These are phyloP conservation scores for Panellus pusillus DNA, from an alignment of 768 basidiomycete genomes.

Conservation along the genomic window DNA sequence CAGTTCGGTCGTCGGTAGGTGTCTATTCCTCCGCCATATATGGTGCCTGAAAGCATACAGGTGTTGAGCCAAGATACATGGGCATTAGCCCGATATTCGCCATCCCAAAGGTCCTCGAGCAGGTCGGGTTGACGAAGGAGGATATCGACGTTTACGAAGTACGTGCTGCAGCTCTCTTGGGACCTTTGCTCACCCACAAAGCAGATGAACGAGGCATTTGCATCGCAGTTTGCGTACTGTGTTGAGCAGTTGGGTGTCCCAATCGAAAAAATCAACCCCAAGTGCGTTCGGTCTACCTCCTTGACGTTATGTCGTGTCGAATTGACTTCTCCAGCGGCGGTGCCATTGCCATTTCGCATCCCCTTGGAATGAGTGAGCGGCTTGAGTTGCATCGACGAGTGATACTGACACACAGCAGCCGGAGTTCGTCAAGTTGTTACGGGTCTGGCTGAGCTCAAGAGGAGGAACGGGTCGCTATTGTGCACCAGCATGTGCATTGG, in stretches of 20 bases:
- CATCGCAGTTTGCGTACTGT: conserved; percentile 92
- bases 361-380: conserved; percentile 77
- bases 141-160: conserved; percentile 81
- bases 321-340: conserved; percentile 63
- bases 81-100: conserved; percentile 74
- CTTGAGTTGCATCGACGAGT: conserved; percentile 14
- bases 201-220: conserved; percentile 89
- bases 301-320: not conserved
- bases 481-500: conserved; percentile 82
- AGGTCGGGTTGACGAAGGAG: conserved; percentile 62
- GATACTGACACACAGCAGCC: conserved; percentile 41
- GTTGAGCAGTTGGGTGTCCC: conserved; percentile 77
- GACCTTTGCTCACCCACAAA: not conserved
- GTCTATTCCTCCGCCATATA: not conserved
- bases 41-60: conserved; percentile 32
- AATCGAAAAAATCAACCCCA: conserved; percentile 81
- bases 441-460: conserved; percentile 77
- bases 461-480: conserved; percentile 66
- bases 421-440: conserved; percentile 87
- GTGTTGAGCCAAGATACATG: conserved; percentile 78
- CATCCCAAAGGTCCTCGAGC: conserved; percentile 65
- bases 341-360: conserved; percentile 81
- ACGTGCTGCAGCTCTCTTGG: not conserved
- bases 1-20: conserved; percentile 71
- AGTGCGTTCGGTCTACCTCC: conserved; percentile 45